Evolutionary conservation across 352 stramenopile species (phyloP).

Genomic region (Plasmopara halstedii): DNA sequence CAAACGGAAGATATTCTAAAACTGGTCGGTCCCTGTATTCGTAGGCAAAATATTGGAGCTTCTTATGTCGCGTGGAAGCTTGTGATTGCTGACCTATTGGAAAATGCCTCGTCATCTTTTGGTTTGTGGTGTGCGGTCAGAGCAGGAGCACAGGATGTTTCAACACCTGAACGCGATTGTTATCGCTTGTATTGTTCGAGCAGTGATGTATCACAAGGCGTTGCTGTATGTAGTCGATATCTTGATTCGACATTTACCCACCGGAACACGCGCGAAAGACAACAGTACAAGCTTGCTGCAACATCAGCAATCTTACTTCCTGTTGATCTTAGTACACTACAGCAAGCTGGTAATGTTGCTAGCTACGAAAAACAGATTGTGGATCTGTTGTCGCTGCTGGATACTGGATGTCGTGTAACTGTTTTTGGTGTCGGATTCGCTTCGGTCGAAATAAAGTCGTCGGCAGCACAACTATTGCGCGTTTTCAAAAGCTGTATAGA

Average conservation of each 20-base stretch:
- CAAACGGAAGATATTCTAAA: conserved; percentile 26
- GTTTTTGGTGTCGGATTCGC: conserved; percentile 38
- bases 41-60: conserved; percentile 6
- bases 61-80: conserved; percentile 53
- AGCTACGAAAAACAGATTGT: conserved; percentile 39
- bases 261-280: conserved; percentile 10
- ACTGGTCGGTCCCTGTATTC: conserved; percentile 27
- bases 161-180: conserved; percentile 16
- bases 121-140: conserved; percentile 65
- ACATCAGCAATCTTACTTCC: conserved; percentile 50
- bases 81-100: conserved; percentile 61
- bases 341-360: conserved; percentile 21
- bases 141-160: conserved; percentile 33
- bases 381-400: conserved; percentile 25
- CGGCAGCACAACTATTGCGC: conserved; percentile 9
- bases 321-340: conserved; percentile 39
- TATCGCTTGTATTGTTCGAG: conserved; percentile 20
- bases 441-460: conserved; percentile 18
- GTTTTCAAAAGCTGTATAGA: conserved; percentile 25
- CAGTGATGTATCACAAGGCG: conserved; percentile 5
- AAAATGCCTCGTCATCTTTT: conserved; percentile 48
- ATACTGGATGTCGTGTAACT: conserved; percentile 22
- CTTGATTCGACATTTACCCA: conserved; percentile 31
- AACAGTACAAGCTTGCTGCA: conserved; percentile 30
- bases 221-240: conserved; percentile 55